Percentiles rank a stretch among this genome's conserved stretches.
These are phyloP conservation scores for Sindora glabra DNA, from an alignment of 306 rosid genomes.

Conservation along the genomic window DNA sequence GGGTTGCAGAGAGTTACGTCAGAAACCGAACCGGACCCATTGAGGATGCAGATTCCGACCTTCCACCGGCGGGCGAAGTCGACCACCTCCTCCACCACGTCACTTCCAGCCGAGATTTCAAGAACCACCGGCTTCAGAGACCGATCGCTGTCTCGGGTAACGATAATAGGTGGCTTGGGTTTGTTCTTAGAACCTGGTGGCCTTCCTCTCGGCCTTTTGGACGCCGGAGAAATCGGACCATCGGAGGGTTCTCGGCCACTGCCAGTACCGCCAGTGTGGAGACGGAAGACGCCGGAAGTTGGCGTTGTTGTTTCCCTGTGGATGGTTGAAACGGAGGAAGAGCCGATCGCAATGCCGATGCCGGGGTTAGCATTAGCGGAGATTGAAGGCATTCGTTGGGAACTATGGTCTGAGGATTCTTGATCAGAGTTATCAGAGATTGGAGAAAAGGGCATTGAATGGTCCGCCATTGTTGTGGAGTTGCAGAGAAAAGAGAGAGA, in stretches of 20 bases:
- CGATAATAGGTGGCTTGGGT: slow-evolving; percentile 38
- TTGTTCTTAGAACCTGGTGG: slow-evolving; percentile 58
- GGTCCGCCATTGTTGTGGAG: slow-evolving; percentile 23
- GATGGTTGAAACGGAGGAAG: slow-evolving; percentile 16
- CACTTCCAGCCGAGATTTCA: slow-evolving; percentile 42
- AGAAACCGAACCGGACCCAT: slow-evolving; percentile 40
- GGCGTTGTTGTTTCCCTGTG: neutral
- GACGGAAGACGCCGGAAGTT: neutral
- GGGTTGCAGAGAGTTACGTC: slow-evolving; percentile 35
- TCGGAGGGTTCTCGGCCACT: neutral
- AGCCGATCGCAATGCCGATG: neutral
- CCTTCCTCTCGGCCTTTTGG: slow-evolving; percentile 38
- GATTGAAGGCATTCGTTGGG: slow-evolving; percentile 7
- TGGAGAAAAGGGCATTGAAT: slow-evolving; percentile 18
- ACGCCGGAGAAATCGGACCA: neutral
- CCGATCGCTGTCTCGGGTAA: slow-evolving; percentile 23
- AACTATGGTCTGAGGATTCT: slow-evolving; percentile 21
- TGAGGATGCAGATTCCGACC: slow-evolving; percentile 28
- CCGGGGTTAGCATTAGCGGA: neutral
- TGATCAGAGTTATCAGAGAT: slow-evolving; percentile 27
- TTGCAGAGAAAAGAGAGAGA: neutral
- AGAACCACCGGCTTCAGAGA: slow-evolving; percentile 31
- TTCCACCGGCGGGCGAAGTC: slow-evolving; percentile 26
- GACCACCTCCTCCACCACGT: slow-evolving; percentile 31
- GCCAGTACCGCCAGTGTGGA: neutral